Evolutionary conservation across 139 green algal genomes (phyloP).

Genomic region (Coccomyxa sp.): DNA sequence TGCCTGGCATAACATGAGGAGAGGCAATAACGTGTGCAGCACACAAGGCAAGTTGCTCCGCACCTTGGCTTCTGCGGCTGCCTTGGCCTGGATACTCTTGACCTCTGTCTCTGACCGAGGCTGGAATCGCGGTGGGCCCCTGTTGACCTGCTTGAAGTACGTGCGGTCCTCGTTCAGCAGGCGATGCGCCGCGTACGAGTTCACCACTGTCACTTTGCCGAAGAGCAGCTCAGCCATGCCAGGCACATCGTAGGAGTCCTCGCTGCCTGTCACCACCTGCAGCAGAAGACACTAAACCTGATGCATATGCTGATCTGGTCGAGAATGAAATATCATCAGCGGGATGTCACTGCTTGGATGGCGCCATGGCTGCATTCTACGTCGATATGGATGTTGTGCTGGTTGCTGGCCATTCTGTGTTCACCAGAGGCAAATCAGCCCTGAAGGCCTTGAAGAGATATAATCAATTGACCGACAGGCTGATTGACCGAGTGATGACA

Average conservation of each 20-base stretch:
- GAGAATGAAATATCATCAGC: background rate
- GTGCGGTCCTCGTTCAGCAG: slow-evolving; percentile 52
- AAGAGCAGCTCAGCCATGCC: slow-evolving; percentile 34
- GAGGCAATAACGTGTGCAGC: too few relatives aligned
- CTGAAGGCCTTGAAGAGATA: background rate
- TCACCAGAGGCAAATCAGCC: too few relatives aligned
- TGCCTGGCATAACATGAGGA: background rate
- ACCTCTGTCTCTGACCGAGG: slow-evolving; percentile 24
- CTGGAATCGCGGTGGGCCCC: slow-evolving; percentile 23
- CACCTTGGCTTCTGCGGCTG: slow-evolving; percentile 11
- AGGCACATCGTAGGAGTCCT: background rate
- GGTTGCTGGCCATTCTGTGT: too few relatives aligned
- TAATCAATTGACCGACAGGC: background rate
- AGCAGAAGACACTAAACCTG: background rate
- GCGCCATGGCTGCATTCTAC: background rate
- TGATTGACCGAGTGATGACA: background rate
- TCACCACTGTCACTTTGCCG: background rate
- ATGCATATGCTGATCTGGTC: background rate
- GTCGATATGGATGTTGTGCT: background rate
- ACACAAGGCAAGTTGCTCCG: background rate
- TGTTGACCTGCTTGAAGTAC: slow-evolving; percentile 62
- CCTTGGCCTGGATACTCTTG: slow-evolving; percentile 6
- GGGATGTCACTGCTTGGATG: background rate
- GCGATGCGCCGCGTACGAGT: slow-evolving; percentile 42
- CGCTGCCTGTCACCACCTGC: background rate